A percentile compares a stretch with the other conserved stretches of the same genome.
Evolutionary conservation across 768 basidiomycete genomes (phyloP).

Genomic region (Clavulina sp.): DNA sequence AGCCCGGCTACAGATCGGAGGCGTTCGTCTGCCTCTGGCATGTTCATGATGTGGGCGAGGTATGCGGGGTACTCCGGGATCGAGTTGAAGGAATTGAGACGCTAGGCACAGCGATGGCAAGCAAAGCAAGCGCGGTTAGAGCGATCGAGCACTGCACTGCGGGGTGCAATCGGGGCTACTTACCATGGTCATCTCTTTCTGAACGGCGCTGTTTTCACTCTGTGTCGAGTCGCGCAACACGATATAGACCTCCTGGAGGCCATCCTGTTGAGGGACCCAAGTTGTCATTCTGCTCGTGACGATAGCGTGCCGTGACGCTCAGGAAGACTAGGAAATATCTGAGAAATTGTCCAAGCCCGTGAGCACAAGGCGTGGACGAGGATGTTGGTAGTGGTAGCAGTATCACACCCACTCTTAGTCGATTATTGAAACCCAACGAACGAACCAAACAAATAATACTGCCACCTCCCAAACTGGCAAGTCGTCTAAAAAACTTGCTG

Average conservation of each 20-base stretch:
- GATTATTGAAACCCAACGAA: too few species aligned
- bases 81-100: slow-evolving; percentile 58
- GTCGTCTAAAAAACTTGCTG: too few species aligned
- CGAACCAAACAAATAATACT: too few species aligned
- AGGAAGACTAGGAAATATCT: too few species aligned
- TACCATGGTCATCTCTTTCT: slow-evolving; percentile 73
- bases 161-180: slow-evolving; percentile 8
- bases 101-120: slow-evolving; percentile 10
- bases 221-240: slow-evolving; percentile 86
- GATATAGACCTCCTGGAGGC: slow-evolving; percentile 78
- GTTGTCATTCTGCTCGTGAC: too few species aligned
- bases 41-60: slow-evolving; percentile 77
- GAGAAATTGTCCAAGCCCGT: too few species aligned
- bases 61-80: slow-evolving; percentile 92
- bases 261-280: slow-evolving; percentile 74
- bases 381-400: too few species aligned
- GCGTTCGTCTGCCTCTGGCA: slow-evolving; percentile 74
- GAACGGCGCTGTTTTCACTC: slow-evolving; percentile 46
- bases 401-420: too few species aligned
- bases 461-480: too few species aligned
- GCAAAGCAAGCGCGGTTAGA: background rate
- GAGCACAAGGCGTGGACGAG: too few species aligned
- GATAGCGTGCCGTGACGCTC: too few species aligned
- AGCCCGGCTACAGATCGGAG: slow-evolving; percentile 94
- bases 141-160: too few species aligned